A percentile compares a stretch with the other conserved stretches of the same genome.
These are phyloP conservation scores for Nissolia schottii DNA, from an alignment of 306 rosid species.

Conservation along the genomic window DNA sequence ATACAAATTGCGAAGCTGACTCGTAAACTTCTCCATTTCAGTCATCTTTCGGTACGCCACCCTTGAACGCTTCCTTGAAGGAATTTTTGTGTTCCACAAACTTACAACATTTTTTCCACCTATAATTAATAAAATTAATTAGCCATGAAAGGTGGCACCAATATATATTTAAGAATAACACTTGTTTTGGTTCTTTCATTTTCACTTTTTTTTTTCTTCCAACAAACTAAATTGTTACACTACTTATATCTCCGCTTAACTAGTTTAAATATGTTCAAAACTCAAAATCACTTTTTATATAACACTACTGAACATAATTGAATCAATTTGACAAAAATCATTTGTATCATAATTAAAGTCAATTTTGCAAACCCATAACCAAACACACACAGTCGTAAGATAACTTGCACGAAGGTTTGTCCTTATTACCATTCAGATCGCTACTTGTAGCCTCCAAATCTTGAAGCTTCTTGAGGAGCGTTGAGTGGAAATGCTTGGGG, in stretches of 20 bases:
- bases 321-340: no score
- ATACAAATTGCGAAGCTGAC: not conserved
- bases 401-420: no score
- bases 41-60: not conserved
- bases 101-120: not conserved
- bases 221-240: no score
- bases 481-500: not conserved
- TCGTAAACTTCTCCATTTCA: not conserved
- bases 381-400: no score
- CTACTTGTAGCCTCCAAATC: not conserved
- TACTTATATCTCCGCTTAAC: no score
- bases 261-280: no score
- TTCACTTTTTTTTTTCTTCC: no score
- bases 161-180: not conserved
- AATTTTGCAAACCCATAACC: no score
- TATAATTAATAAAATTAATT: not conserved
- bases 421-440: not conserved
- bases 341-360: no score
- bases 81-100: not conserved
- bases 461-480: not conserved
- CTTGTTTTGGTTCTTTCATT: no score
- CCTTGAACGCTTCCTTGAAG: not conserved
- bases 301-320: no score
- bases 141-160: not conserved
- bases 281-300: no score